phyloP scores from a whole-genome alignment of 2,329 filamentous ascomycete genomes.

The Mollisia scopiformis region DNA sequence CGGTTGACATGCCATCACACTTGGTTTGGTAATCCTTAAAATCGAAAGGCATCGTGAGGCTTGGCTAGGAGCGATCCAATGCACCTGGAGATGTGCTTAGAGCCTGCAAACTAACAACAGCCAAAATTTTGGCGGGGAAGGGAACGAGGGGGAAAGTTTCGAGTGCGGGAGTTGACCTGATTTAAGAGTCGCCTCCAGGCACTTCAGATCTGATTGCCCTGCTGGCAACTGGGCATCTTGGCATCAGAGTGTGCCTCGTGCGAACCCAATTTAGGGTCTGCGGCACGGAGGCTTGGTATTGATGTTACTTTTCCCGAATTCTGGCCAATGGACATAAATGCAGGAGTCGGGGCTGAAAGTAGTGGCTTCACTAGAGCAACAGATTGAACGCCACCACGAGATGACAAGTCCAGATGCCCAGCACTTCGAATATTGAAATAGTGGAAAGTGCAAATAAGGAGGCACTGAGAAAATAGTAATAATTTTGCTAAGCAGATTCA shows the following conservation, averaged over 20 bases:
- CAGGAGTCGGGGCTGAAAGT: constrained; percentile 9
- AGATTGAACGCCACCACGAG: neutral
- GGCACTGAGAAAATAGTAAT: no score
- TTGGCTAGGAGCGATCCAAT: neutral
- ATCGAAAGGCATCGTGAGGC: constrained; percentile 43
- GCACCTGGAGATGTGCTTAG: neutral
- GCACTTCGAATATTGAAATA: no score
- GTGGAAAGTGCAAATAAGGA: no score
- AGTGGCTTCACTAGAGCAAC: neutral
- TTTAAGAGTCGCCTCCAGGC: neutral
- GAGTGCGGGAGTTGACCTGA: neutral
- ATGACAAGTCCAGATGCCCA: no score
- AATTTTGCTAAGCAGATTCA: no score
- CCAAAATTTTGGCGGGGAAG: no score
- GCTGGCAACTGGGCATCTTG: neutral
- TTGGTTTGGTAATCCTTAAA: constrained; percentile 44
- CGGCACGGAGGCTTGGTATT: neutral
- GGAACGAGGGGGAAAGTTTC: neutral
- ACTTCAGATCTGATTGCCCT: neutral
- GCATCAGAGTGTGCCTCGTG: constrained; percentile 5
- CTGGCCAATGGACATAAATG: neutral
- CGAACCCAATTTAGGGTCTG: neutral
- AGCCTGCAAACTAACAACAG: no score
- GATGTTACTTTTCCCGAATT: neutral
- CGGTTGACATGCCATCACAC: constrained; percentile 40